A percentile compares a stretch with the other conserved stretches of the same genome.
phyloP scores from a whole-genome alignment of 148 eudicot genomes.

The Chenopodium quinoa region DNA sequence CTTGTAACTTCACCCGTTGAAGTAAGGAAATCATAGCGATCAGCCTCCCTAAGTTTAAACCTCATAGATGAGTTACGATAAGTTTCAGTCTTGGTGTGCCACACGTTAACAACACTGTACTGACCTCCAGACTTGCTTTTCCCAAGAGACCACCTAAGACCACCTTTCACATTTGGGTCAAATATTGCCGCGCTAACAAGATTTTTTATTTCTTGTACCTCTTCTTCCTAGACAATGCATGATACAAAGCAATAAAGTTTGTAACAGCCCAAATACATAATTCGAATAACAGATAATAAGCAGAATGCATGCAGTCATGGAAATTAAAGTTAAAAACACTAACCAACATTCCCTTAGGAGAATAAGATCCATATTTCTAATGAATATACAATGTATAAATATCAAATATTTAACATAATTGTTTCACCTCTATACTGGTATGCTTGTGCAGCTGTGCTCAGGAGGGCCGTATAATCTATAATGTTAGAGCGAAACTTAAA shows the following conservation, averaged over 20 bases:
- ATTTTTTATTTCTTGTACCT: constrained; percentile 17
- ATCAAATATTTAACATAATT: no score
- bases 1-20: constrained; percentile 22
- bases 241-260: not conserved
- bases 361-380: no score
- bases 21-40: constrained; percentile 26
- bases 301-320: no score
- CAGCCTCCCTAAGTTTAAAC: constrained; percentile 28
- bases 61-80: constrained; percentile 15
- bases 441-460: no score
- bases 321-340: no score
- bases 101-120: constrained; percentile 20
- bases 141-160: constrained; percentile 37
- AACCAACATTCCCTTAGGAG: no score
- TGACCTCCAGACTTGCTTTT: constrained; percentile 23
- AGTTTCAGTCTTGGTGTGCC: constrained; percentile 25
- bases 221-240: constrained; percentile 31
- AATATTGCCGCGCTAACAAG: constrained; percentile 28
- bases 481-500: no score
- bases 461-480: no score
- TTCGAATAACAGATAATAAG: no score
- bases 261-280: no score
- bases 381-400: no score
- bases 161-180: constrained; percentile 40
- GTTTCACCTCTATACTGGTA: no score